These are phyloP conservation scores for Medicago ruthenica DNA, from an alignment of 306 rosid species.

Conservation along the genomic window DNA sequence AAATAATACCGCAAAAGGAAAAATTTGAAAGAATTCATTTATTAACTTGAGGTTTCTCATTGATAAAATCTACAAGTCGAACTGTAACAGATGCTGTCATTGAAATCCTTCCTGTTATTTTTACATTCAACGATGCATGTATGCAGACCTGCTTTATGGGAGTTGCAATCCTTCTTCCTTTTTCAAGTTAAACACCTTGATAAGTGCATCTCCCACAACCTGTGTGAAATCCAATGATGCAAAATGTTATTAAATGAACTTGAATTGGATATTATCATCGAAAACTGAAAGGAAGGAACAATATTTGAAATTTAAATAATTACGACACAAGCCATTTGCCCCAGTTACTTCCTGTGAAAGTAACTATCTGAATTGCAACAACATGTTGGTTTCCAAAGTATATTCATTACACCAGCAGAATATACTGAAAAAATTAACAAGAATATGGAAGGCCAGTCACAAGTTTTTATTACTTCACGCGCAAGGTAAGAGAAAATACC, in stretches of 20 bases:
- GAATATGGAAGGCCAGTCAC: constrained; percentile 20
- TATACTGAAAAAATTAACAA: not conserved
- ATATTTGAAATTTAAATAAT: not conserved
- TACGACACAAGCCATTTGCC: too few relatives aligned
- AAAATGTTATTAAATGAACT: not conserved
- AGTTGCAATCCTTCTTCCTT: constrained; percentile 77
- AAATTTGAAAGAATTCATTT: constrained; percentile 10
- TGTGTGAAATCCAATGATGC: constrained; percentile 32
- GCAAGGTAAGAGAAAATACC: constrained; percentile 57
- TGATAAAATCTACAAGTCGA: constrained; percentile 16
- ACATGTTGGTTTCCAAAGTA: not conserved
- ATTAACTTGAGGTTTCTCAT: constrained; percentile 30
- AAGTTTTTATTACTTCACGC: constrained; percentile 2
- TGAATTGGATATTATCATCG: not conserved
- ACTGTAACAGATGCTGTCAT: constrained; percentile 30
- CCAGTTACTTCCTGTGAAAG: too few relatives aligned
- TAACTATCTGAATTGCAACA: not conserved
- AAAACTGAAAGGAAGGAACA: not conserved
- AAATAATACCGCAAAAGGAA: not conserved
- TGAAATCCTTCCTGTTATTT: constrained; percentile 30
- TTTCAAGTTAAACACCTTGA: constrained; percentile 81
- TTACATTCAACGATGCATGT: constrained; percentile 36
- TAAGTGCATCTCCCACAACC: constrained; percentile 88
- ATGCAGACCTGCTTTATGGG: constrained; percentile 44
- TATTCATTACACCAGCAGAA: not conserved